Percentiles rank a stretch among this genome's conserved stretches.
Evolutionary conservation across 352 stramenopile genomes (phyloP).

Genomic region (Pilasporangium apinafurcum): DNA sequence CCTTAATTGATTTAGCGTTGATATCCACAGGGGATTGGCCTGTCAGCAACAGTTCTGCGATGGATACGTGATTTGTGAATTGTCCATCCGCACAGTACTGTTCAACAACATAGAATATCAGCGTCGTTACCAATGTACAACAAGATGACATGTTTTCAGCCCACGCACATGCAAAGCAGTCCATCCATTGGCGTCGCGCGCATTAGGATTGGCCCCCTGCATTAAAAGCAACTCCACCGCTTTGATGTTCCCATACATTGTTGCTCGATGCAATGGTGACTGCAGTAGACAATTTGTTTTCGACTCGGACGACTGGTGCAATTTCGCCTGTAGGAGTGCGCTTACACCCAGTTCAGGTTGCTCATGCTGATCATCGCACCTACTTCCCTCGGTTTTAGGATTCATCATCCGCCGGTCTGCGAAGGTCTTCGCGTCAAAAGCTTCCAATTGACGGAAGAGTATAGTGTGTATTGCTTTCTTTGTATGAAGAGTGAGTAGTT

Average conservation of each 20-base stretch:
- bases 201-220: conserved; percentile 21
- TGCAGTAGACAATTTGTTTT: conserved; percentile 19
- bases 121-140: not conserved
- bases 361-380: not conserved
- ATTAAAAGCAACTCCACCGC: conserved; percentile 33
- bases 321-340: conserved; percentile 27
- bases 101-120: not conserved
- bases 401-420: not conserved
- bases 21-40: conserved; percentile 11
- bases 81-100: conserved; percentile 45
- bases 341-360: conserved; percentile 23
- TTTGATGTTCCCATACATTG: conserved; percentile 33
- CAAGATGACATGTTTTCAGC: not conserved
- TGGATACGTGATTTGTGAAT: conserved; percentile 17
- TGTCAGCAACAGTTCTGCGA: conserved; percentile 29
- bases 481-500: conserved; percentile 19
- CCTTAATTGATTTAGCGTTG: conserved; percentile 38
- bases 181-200: conserved; percentile 52
- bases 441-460: conserved; percentile 31
- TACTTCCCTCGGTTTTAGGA: not conserved
- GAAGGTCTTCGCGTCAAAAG: conserved; percentile 22
- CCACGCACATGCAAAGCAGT: conserved; percentile 47
- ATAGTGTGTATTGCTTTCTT: conserved; percentile 15
- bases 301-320: conserved; percentile 12
- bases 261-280: conserved; percentile 35